Evolutionary conservation across 805 yeast genomes (phyloP).

Genomic region (Allodekkera sacchari): DNA sequence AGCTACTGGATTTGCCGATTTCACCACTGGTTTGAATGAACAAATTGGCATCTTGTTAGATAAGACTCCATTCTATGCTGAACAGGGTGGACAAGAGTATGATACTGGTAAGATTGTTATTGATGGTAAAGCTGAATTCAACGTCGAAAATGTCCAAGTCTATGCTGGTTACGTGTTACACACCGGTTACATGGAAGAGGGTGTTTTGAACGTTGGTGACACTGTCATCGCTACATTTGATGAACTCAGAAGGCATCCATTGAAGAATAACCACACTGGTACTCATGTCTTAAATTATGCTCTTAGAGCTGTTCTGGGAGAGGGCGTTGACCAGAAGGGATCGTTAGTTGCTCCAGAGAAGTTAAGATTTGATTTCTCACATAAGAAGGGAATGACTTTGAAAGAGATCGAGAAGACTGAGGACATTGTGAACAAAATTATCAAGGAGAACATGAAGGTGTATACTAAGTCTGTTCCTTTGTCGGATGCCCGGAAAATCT

Average conservation of each 20-base stretch:
- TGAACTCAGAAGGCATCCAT: slow-evolving; percentile 91
- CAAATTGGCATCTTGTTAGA: slow-evolving; percentile 80
- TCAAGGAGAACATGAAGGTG: slow-evolving; percentile 63
- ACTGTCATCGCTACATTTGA: slow-evolving; percentile 80
- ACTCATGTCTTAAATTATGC: slow-evolving; percentile 92
- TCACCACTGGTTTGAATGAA: slow-evolving; percentile 27
- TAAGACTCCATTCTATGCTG: slow-evolving; percentile 93
- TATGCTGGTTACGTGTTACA: slow-evolving; percentile 95
- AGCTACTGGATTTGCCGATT: slow-evolving; percentile 51
- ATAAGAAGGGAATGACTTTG: slow-evolving; percentile 73
- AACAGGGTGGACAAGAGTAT: slow-evolving; percentile 98
- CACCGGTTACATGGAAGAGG: slow-evolving; percentile 81
- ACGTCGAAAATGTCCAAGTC: slow-evolving; percentile 83
- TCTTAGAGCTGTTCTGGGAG: slow-evolving; percentile 78
- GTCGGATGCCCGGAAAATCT: slow-evolving; percentile 61
- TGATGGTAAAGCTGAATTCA: slow-evolving; percentile 82
- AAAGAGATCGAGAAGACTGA: slow-evolving; percentile 73
- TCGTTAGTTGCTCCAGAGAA: slow-evolving; percentile 94
- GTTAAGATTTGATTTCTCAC: slow-evolving; percentile 92
- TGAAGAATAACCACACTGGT: slow-evolving; percentile 97
- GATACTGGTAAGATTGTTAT: slow-evolving; percentile 90
- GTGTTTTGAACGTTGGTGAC: slow-evolving; percentile 59
- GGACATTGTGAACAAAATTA: slow-evolving; percentile 58
- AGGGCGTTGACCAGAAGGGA: slow-evolving; percentile 89
- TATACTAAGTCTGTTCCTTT: slow-evolving; percentile 79